Evolutionary conservation across 345 rosid species (phyloP).

Genomic region (Moringa oleifera): DNA sequence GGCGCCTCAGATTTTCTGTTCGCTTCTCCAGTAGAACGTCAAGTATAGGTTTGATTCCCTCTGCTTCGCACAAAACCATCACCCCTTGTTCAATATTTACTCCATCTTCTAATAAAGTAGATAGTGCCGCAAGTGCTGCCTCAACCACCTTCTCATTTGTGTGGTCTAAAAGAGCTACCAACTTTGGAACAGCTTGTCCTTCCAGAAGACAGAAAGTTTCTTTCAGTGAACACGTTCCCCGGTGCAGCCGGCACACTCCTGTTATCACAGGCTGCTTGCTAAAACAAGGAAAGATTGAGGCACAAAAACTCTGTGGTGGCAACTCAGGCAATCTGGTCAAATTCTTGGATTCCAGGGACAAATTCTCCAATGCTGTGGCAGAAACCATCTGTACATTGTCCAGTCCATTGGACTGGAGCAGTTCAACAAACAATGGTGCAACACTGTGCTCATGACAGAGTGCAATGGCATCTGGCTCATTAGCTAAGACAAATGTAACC

Average conservation of each 20-base stretch:
- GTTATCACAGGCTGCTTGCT: constrained; percentile 54
- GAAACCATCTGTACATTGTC: constrained; percentile 79
- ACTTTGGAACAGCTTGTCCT: constrained; percentile 78
- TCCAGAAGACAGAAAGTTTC: constrained; percentile 84
- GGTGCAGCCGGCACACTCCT: constrained; percentile 76
- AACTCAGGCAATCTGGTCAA: constrained; percentile 68
- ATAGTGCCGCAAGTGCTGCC: constrained; percentile 82
- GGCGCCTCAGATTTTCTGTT: constrained; percentile 61
- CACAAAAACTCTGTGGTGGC: constrained; percentile 57
- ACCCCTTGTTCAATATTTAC: constrained; percentile 74
- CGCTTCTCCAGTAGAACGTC: constrained; percentile 64
- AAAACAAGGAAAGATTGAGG: constrained; percentile 62
- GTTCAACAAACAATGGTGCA: constrained; percentile 58
- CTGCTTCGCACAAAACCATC: constrained; percentile 48
- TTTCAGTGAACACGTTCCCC: constrained; percentile 68
- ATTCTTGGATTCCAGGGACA: constrained; percentile 73
- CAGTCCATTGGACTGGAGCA: constrained; percentile 67
- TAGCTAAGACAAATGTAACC: constrained; percentile 67
- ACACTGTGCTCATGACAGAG: constrained; percentile 68
- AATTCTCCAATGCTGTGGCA: constrained; percentile 84
- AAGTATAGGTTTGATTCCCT: constrained; percentile 63
- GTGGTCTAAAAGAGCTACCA: constrained; percentile 89
- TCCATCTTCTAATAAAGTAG: constrained; percentile 78
- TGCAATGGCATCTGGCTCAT: constrained; percentile 53
- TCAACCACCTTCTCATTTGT: constrained; percentile 84